Evolutionary conservation across 352 stramenopile genomes (phyloP).

Genomic region (Pythium sp.): DNA sequence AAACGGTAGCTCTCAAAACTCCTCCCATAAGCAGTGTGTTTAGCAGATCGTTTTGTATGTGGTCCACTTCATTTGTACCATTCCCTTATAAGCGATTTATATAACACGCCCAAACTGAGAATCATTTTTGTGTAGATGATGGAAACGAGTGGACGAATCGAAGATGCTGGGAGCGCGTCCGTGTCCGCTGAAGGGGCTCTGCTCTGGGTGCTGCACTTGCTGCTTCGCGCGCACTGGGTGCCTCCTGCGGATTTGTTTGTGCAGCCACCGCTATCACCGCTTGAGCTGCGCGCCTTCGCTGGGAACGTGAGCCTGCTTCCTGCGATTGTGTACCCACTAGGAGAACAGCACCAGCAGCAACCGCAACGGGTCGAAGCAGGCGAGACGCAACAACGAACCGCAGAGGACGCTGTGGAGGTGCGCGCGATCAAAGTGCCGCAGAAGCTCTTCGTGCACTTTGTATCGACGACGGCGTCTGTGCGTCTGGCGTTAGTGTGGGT

Average conservation of each 20-base stretch:
- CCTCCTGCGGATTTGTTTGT: not conserved
- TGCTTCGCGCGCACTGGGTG: slow-evolving; percentile 30
- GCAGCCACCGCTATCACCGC: not conserved
- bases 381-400: not conserved
- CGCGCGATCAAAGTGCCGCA: slow-evolving; percentile 30
- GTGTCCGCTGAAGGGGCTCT: slow-evolving; percentile 28
- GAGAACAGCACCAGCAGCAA: not conserved
- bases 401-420: slow-evolving; percentile 23
- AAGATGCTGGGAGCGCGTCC: not conserved
- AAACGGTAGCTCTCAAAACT: too few species aligned
- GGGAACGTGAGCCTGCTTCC: slow-evolving; percentile 39
- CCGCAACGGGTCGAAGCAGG: not conserved
- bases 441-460: slow-evolving; percentile 51
- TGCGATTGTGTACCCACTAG: slow-evolving; percentile 15
- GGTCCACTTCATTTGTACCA: too few species aligned
- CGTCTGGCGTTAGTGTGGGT: slow-evolving; percentile 34
- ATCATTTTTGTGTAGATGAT: not conserved
- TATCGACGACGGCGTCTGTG: slow-evolving; percentile 25
- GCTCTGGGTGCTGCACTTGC: slow-evolving; percentile 36
- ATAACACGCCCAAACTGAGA: not conserved
- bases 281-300: slow-evolving; percentile 19
- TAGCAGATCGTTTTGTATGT: too few species aligned
- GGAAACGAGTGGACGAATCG: not conserved
- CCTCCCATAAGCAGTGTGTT: too few species aligned
- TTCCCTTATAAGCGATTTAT: not conserved